Conservation (phyloP, 1,284 basidiomycete genomes). For the Apiotrichum veenhuisii region DNA sequence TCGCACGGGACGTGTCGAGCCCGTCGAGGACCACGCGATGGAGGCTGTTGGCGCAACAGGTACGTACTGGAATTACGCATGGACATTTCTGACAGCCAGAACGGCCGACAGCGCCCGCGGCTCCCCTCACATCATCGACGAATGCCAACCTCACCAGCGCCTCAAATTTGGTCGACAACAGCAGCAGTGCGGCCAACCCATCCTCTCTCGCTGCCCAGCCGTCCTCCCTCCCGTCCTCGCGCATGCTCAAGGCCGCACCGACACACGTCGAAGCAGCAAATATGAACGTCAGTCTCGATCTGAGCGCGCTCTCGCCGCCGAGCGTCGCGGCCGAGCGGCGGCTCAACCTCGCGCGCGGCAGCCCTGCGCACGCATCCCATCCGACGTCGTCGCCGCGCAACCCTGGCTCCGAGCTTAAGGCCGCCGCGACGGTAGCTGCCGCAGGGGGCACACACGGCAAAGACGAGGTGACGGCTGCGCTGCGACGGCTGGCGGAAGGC, state of each 20-base stretch:
- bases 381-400: neutral
- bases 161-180: neutral
- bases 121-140: neutral
- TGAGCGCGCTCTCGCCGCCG: slow-evolving; percentile 27
- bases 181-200: neutral
- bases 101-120: slow-evolving; percentile 9
- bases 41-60: slow-evolving; percentile 11
- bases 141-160: neutral
- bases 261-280: slow-evolving; percentile 36
- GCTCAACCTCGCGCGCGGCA: slow-evolving; percentile 20
- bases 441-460: neutral
- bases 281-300: neutral
- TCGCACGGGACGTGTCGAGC: slow-evolving; percentile 25
- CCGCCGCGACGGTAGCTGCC: neutral
- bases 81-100: slow-evolving; percentile 19
- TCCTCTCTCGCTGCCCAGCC: neutral
- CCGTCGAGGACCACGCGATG: slow-evolving; percentile 15
- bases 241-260: slow-evolving; percentile 29
- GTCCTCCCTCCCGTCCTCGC: neutral
- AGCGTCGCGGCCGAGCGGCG: slow-evolving; percentile 26
- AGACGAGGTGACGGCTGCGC: slow-evolving; percentile 14
- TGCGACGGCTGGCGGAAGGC: slow-evolving; percentile 14
- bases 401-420: neutral
- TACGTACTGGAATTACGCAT: too few relatives aligned
- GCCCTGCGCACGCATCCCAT: neutral